Percentiles rank a stretch among this genome's conserved stretches.
These are phyloP conservation scores for Dryas integrifolia DNA, from an alignment of 331 rosid genomes.

Conservation along the genomic window DNA sequence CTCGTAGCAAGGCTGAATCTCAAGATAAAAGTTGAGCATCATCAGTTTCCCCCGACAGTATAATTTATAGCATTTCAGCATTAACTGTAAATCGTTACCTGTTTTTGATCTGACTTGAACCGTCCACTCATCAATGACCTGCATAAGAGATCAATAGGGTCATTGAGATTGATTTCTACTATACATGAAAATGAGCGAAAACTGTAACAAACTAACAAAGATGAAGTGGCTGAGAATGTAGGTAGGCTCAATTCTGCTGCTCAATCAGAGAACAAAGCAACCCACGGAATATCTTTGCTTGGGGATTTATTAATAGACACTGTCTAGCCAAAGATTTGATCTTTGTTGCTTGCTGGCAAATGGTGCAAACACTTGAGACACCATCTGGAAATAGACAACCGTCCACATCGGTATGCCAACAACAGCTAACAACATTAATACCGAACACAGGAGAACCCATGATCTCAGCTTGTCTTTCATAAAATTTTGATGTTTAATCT, in stretches of 20 bases:
- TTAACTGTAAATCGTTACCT: conserved; percentile 23
- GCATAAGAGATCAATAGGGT: conserved; percentile 20
- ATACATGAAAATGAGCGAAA: neutral
- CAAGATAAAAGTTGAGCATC: neutral
- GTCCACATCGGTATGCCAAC: neutral
- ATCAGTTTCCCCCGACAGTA: neutral
- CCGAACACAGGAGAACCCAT: neutral
- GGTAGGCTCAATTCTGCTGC: conserved; percentile 21
- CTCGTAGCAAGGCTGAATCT: neutral
- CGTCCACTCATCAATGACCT: conserved; percentile 54
- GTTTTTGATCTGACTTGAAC: conserved; percentile 46
- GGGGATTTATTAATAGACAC: conserved; percentile 9
- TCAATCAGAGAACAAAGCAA: conserved; percentile 15
- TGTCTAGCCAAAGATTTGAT: conserved; percentile 21
- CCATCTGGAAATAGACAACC: conserved; percentile 46
- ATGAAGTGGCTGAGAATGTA: neutral
- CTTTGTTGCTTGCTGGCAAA: conserved; percentile 48
- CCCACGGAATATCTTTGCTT: neutral
- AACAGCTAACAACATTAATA: neutral
- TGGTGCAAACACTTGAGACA: conserved; percentile 33
- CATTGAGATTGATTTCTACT: neutral
- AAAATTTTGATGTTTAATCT: no score
- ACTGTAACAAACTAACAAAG: neutral
- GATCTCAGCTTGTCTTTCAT: neutral
- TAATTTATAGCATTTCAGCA: neutral